These are phyloP conservation scores for Mycena epipterygia DNA, from an alignment of 768 basidiomycete genomes.

Conservation along the genomic window DNA sequence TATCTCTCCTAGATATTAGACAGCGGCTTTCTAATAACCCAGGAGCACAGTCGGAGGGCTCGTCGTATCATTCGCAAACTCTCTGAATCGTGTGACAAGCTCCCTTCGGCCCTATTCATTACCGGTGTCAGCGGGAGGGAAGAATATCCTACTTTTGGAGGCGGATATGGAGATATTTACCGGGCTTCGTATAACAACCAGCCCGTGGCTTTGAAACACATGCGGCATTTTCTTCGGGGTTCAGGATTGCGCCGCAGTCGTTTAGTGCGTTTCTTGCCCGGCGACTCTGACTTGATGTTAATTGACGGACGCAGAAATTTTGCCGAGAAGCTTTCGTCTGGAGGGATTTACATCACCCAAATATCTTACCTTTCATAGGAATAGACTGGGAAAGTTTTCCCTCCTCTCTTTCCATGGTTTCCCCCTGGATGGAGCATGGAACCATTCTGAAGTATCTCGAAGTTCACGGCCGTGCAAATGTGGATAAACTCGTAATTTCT, in stretches of 20 bases:
- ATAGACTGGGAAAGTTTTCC: conserved; percentile 42
- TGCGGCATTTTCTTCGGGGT: not conserved
- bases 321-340: conserved; percentile 45
- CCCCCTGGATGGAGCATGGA: conserved; percentile 47
- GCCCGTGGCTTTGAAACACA: conserved; percentile 14
- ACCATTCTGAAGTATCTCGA: conserved; percentile 41
- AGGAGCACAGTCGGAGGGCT: conserved; percentile 17
- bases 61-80: conserved; percentile 35
- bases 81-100: conserved; percentile 25
- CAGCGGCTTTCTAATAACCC: conserved; percentile 2
- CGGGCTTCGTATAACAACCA: conserved; percentile 14
- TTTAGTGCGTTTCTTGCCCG: not conserved
- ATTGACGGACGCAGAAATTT: conserved; percentile 39
- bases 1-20: conserved; percentile 9
- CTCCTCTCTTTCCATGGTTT: conserved; percentile 42
- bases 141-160: conserved; percentile 29
- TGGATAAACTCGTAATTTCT: conserved; percentile 33
- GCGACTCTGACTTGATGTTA: too few species aligned
- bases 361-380: conserved; percentile 46
- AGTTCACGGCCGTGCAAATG: conserved; percentile 34
- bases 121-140: conserved; percentile 20
- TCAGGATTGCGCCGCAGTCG: conserved; percentile 8
- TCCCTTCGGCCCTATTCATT: conserved; percentile 37
- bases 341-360: conserved; percentile 44
- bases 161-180: conserved; percentile 39